These are phyloP conservation scores for Bipolaris sorokiniana DNA, from an alignment of 2,329 filamentous ascomycete genomes.

Conservation along the genomic window DNA sequence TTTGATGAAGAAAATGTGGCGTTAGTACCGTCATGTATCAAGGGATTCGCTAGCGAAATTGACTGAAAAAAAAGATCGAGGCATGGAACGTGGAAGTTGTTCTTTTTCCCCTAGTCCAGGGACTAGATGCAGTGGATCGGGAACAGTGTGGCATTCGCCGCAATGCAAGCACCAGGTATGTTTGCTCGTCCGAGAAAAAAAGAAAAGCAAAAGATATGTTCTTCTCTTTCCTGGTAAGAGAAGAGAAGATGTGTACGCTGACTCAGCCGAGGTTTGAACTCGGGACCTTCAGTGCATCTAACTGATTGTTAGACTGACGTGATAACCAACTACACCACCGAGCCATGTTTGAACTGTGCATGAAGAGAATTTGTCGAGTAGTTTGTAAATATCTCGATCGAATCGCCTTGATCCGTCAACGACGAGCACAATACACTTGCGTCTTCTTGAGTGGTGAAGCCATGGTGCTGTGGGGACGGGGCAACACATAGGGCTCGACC, in stretches of 20 bases:
- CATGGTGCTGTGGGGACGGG: neutral
- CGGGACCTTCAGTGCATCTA: conserved; percentile 8
- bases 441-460: neutral
- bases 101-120: neutral
- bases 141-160: neutral
- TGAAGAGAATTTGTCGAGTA: neutral
- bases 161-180: neutral
- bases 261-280: conserved; percentile 10
- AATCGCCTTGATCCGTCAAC: neutral
- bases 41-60: neutral
- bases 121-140: neutral
- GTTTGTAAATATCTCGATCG: neutral
- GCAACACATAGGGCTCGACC: neutral
- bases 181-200: neutral
- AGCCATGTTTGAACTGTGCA: conserved; percentile 21
- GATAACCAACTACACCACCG: conserved; percentile 56
- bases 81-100: neutral
- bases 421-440: neutral
- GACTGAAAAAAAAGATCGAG: neutral
- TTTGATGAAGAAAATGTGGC: neutral
- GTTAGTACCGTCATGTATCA: neutral
- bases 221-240: neutral
- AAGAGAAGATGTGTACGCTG: neutral
- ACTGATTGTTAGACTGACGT: conserved; percentile 53
- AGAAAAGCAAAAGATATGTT: neutral